Evolutionary conservation across 148 eudicot species (phyloP), one percentile per base, ranked within the genome.

Genomic region (Amaranthus palmeri): DNA sequence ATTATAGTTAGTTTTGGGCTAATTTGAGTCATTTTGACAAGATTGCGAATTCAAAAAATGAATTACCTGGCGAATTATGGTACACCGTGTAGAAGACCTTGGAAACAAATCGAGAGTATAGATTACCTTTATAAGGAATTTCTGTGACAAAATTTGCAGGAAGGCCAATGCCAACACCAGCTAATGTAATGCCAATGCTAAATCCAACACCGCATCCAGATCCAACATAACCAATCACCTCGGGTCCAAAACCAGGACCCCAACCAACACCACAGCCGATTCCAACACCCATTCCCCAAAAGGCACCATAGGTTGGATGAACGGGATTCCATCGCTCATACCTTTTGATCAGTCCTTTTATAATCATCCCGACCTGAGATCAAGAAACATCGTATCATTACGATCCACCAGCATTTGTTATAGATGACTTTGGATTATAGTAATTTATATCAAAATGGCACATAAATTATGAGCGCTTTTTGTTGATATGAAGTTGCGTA

Each of bases 241-340:
- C 99, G 72, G 96, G 99, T 42, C 99, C 99, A 79, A 95, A 95
- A 47, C 99, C 99, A 67, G 99, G 97, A 51, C 99, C 99, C 99
- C 99, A 95, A 47, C 99, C 99, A 61, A 95, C 90, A 53, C 99
- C 99, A 73, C 99, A 95, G 45, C 99, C 99, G 63, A 95, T 43
- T 65, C 99, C 99, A 63, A 95, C 36, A 43, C 99, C 99, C 82
- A 95, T 87, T 49, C 99, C 99, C 99, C 97, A 95, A 86, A 95
- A 90, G 70, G 97, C 87, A 76, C 99, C 99, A 17, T 77, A 72
- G 40, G 99, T 95, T 60, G 99, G 99, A 69, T 95, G 97, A 80
- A 95, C 99, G 13, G 99, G 99, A 74, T 95, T 95, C 99, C 99
- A 92, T 82, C 88, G 83, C 77, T 95, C 80, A 18, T 92, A 90